These are phyloP conservation scores for Colletotrichum sp. DNA, from an alignment of 2,329 filamentous ascomycete genomes.

Conservation along the genomic window DNA sequence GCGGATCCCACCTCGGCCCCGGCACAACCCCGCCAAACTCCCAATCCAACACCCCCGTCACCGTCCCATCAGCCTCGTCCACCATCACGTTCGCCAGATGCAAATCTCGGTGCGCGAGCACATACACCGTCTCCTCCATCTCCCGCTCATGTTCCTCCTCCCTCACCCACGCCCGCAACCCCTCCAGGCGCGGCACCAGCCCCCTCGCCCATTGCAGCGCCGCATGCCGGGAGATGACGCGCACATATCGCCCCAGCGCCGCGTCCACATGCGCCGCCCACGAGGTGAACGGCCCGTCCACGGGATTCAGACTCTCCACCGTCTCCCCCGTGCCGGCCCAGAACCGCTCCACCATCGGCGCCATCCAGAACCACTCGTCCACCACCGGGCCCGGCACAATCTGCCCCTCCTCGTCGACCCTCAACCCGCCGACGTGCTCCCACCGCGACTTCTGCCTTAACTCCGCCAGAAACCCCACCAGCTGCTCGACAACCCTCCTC, in stretches of 20 bases:
- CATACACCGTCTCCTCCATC: constrained; percentile 26
- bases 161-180: constrained; percentile 32
- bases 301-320: constrained; percentile 29
- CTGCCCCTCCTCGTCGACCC: neutral
- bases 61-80: constrained; percentile 31
- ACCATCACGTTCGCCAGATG: constrained; percentile 43
- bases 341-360: constrained; percentile 30
- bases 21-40: constrained; percentile 31
- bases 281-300: constrained; percentile 32
- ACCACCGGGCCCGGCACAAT: constrained; percentile 29
- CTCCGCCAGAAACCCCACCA: constrained; percentile 34
- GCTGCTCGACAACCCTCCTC: constrained; percentile 28
- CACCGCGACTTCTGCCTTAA: neutral
- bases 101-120: constrained; percentile 41
- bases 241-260: constrained; percentile 32
- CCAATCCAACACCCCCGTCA: constrained; percentile 47
- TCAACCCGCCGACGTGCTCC: constrained; percentile 21
- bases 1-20: constrained; percentile 1
- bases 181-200: constrained; percentile 29
- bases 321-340: constrained; percentile 28
- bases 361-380: constrained; percentile 41
- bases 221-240: constrained; percentile 22
- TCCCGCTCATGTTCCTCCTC: constrained; percentile 4
- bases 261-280: constrained; percentile 33
- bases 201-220: constrained; percentile 32